Conservation (phyloP, 768 basidiomycete species). For the Rhodotorula sphaerocarpa region DNA sequence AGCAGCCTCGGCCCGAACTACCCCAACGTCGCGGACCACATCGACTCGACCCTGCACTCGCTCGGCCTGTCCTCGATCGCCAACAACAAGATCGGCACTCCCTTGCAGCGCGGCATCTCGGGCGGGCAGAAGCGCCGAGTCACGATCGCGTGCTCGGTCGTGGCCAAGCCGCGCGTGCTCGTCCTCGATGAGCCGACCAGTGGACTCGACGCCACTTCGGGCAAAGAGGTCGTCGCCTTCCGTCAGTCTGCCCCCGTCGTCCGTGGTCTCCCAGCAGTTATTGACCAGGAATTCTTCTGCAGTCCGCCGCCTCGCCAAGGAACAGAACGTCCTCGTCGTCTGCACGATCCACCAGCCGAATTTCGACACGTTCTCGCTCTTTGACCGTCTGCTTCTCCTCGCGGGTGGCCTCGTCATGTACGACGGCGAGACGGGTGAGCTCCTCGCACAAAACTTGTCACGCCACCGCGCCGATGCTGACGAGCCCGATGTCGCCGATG, state of each 20-base stretch:
- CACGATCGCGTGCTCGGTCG: slow-evolving; percentile 56
- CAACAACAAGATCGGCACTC: slow-evolving; percentile 53
- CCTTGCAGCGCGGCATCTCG: slow-evolving; percentile 55
- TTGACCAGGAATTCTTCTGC: slow-evolving; percentile 7
- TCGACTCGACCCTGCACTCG: slow-evolving; percentile 48
- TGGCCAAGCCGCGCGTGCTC: slow-evolving; percentile 55
- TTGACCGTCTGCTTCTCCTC: slow-evolving; percentile 56
- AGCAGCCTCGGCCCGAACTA: slow-evolving; percentile 28
- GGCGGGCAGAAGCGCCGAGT: slow-evolving; percentile 62
- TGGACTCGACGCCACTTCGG: slow-evolving; percentile 48
- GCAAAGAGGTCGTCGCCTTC: slow-evolving; percentile 40
- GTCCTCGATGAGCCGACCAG: slow-evolving; percentile 60
- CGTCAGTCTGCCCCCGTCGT: too few relatives aligned
- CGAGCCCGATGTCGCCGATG: slow-evolving; percentile 13
- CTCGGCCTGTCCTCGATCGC: slow-evolving; percentile 52
- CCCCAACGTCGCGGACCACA: slow-evolving; percentile 45
- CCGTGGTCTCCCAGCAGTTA: too few relatives aligned
- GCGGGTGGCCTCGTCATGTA: slow-evolving; percentile 51
- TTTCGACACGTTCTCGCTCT: slow-evolving; percentile 55
- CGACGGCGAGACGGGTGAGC: slow-evolving; percentile 42
- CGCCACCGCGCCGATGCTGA: neutral
- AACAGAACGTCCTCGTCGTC: slow-evolving; percentile 54
- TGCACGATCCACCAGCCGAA: slow-evolving; percentile 64
- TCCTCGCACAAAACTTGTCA: too few relatives aligned
- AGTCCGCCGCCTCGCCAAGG: slow-evolving; percentile 48